Evolutionary conservation across 306 rosid species (phyloP), one percentile per base, ranked within the genome.

Genomic region (Benincasa hispida): DNA sequence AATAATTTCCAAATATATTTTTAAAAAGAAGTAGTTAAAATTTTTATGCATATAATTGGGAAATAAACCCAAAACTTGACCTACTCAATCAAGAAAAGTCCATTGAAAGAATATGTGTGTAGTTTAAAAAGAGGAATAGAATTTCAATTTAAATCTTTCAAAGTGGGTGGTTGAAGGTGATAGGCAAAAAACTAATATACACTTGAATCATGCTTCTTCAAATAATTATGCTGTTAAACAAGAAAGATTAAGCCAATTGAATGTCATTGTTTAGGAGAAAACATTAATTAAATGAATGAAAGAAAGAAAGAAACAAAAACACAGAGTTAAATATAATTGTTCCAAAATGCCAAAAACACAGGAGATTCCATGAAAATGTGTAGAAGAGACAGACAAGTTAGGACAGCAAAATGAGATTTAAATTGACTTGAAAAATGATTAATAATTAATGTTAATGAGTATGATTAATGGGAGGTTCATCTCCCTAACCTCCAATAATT

Each of bases 131-230:
- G 21, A 69, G 24, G 18, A 69, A 45, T 6, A 39, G 10, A 21
- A 67, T 7, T 62, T 39, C 12, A 22, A 68, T 3, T 37, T 68
- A 45, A 70, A 47, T 70, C 1, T 70, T 70, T 57, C 55, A 37
- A 41, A 42, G 55, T 69, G 56, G 57, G 75, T 69, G 57, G 57
- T 69, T 69, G 75, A 69, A 69, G 55, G 25, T 68, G 74, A 68
- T 41, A 5, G 6, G 35, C 6, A 68, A 18, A 53, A 68, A 67
- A 41, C 74, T 67, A 67, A 41, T 67, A 67, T 12, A 21, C 24
- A 67, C 74, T 18, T 67, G 54, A 67, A 67, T 67, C 74, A 67
- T 67, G 74, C 54, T 41, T 41, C 54, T 41, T 41, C n/a, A 21
- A 68, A 66, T 25, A 7, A 24, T 61, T 15, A 62, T 62, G 24